phyloP scores from a whole-genome alignment of 225 moss, liverwort and hornwort genomes.

The Lunularia cruciata region DNA sequence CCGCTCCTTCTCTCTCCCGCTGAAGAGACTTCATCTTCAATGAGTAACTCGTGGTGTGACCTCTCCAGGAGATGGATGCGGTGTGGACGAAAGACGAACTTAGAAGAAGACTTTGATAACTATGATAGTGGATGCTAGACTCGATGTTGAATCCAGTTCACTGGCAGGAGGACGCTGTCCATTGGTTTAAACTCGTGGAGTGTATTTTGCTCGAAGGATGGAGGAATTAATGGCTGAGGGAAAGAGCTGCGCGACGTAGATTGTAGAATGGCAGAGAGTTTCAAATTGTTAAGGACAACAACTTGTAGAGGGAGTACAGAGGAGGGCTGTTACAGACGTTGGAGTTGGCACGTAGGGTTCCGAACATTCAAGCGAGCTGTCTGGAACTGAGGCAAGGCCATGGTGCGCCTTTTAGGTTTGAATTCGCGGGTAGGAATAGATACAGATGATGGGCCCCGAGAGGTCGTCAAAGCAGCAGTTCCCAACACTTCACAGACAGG shows the following conservation, averaged over 20 bases:
- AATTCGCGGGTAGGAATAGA: constrained; percentile 70
- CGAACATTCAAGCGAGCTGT: constrained; percentile 11
- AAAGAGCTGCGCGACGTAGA: constrained; percentile 24
- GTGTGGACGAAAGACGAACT: constrained; percentile 14
- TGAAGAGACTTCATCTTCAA: too few relatives aligned
- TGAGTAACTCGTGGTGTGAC: background rate
- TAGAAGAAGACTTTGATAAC: constrained; percentile 18
- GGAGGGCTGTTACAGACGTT: constrained; percentile 20
- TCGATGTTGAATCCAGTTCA: constrained; percentile 24
- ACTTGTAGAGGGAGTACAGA: constrained; percentile 15
- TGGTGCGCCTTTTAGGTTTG: constrained; percentile 97
- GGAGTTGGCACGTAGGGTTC: constrained; percentile 28
- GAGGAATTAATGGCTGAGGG: constrained; percentile 8
- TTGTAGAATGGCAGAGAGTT: constrained; percentile 43
- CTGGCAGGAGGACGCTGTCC: constrained; percentile 8
- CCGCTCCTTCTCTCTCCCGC: too few relatives aligned
- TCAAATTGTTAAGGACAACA: constrained; percentile 14
- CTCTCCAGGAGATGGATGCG: constrained; percentile 28
- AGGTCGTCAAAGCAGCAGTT: constrained; percentile 57
- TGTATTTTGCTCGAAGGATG: background rate
- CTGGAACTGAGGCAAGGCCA: constrained; percentile 49
- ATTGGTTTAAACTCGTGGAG: constrained; percentile 18
- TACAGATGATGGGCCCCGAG: constrained; percentile 61
- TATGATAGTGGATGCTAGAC: constrained; percentile 6
- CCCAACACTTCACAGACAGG: constrained; percentile 74